Evolutionary conservation across 768 basidiomycete species (phyloP), one percentile per base, ranked within the genome.

Genomic region (Holtermannia corniformis): DNA sequence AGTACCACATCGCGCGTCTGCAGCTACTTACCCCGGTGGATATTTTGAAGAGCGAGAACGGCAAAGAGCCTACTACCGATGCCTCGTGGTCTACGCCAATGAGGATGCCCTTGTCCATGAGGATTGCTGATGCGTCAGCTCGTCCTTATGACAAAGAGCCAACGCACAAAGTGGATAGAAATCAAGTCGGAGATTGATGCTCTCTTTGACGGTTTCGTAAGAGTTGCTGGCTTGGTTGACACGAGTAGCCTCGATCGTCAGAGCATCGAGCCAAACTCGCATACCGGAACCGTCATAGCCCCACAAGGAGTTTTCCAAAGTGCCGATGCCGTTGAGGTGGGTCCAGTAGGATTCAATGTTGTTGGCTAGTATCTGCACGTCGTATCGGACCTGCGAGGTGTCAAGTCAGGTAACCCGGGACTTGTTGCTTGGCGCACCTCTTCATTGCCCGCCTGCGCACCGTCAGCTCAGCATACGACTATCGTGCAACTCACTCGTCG

Each of bases 281-380:
- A 99, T 85, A 10, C 82, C 82, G 55, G 81, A 78, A 2, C 91
- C 93, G 59, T 96, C 93, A 70, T 88, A 99, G 1, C 84, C 93
- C 93, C 93, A 99, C 20, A 99, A 76, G 4, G 92, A 96, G 73
- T 99, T 99, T 68, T 97, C 93, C 44, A 99, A 75, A 1, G 87
- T 82, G 4, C 85, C 87, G 40, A 99, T 89, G 1, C 93, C 93
- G 37, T 86, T 82, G 41, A 99, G 77, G 76, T 96, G 93, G 50
- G 92, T 95, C 93, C 93, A 99, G 72, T 92, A 99, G 66, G 95
- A 91, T 67, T 99, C 93, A 59, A 97, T 87, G n/a, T 84, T 81
- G 56, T 95, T 89, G 0, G 93, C 90, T 42, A 99, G 84, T 26
- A 97, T 86, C 68, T 96, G 93, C 78, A 96, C 84, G 72, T 96